These are phyloP conservation scores for Dichotomocladium elegans DNA, from an alignment of 371 early-diverging fungal species.

Conservation along the genomic window DNA sequence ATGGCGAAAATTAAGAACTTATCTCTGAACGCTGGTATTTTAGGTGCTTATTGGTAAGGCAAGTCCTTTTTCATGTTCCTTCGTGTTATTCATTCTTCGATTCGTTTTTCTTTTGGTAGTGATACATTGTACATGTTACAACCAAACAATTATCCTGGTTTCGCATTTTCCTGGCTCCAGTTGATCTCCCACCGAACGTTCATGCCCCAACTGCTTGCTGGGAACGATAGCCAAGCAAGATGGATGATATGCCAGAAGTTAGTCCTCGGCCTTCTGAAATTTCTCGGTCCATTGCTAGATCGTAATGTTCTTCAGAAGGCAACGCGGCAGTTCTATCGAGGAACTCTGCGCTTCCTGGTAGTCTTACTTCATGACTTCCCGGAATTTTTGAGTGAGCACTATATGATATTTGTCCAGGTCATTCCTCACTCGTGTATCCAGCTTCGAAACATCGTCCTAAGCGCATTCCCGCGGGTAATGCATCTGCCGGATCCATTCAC, in stretches of 20 bases:
- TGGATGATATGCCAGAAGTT: conserved; percentile 86
- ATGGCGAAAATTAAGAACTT: conserved; percentile 54
- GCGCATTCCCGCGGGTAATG: conserved; percentile 93
- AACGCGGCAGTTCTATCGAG: conserved; percentile 81
- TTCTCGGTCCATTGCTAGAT: conserved; percentile 77
- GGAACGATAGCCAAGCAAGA: conserved; percentile 36
- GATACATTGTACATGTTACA: conserved; percentile 82
- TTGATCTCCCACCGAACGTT: conserved; percentile 88
- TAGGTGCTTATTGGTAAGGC: conserved; percentile 27
- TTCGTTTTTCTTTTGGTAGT: conserved; percentile 42
- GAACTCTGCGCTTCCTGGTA: conserved; percentile 83
- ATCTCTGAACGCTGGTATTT: conserved; percentile 12
- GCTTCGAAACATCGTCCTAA: conserved; percentile 89
- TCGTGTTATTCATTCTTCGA: conserved; percentile 29
- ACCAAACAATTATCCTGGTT: conserved; percentile 87
- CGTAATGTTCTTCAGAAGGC: conserved; percentile 56
- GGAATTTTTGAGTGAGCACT: conserved; percentile 91
- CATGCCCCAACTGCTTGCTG: conserved; percentile 75
- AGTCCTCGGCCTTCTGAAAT: conserved; percentile 75
- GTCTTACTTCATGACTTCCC: conserved; percentile 96
- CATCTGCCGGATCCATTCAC: conserved; percentile 95
- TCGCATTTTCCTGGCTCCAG: conserved; percentile 93
- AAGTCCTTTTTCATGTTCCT: conserved; percentile 1
- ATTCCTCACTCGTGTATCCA: conserved; percentile 92
- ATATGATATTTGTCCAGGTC: conserved; percentile 84